Conservation (phyloP, 192 early-diverging fungal genomes). For the Backusella tarrabulga region DNA sequence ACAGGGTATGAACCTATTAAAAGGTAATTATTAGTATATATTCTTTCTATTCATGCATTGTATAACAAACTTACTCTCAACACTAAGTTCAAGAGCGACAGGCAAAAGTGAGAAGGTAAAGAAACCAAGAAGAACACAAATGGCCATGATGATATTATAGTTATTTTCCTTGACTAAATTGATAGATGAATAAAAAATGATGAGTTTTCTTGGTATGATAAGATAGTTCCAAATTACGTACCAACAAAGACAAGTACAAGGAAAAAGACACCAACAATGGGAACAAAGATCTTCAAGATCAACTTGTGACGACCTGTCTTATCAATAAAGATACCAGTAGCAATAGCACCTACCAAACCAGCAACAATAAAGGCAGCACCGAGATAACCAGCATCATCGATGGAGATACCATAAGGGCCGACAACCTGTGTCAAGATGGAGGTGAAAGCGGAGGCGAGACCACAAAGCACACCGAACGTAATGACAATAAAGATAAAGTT, state of each 20-base stretch:
- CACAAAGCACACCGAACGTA: slow-evolving; percentile 44
- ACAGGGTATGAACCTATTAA: slow-evolving; percentile 31
- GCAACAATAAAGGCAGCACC: slow-evolving; percentile 54
- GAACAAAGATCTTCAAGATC: slow-evolving; percentile 42
- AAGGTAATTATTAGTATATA: neutral
- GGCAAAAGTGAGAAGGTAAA: slow-evolving; percentile 33
- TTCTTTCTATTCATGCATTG: neutral
- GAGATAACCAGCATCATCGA: slow-evolving; percentile 51
- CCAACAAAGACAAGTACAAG: slow-evolving; percentile 46
- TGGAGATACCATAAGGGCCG: slow-evolving; percentile 39
- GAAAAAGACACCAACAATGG: slow-evolving; percentile 43
- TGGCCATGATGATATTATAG: slow-evolving; percentile 16
- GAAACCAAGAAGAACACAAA: slow-evolving; percentile 30
- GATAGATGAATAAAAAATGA: neutral
- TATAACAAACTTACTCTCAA: slow-evolving; percentile 31
- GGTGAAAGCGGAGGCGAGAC: slow-evolving; percentile 47
- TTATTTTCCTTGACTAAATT: slow-evolving; percentile 40
- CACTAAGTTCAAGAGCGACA: slow-evolving; percentile 35
- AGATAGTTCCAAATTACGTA: slow-evolving; percentile 5
- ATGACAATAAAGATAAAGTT: slow-evolving; percentile 48
- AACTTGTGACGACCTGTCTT: slow-evolving; percentile 50
- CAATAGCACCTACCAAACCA: slow-evolving; percentile 54
- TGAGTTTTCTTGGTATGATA: neutral
- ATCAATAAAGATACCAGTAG: slow-evolving; percentile 51
- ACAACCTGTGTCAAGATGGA: slow-evolving; percentile 45